These are phyloP conservation scores for Astragalus glycyphyllos DNA, from an alignment of 306 rosid genomes.

Conservation along the genomic window DNA sequence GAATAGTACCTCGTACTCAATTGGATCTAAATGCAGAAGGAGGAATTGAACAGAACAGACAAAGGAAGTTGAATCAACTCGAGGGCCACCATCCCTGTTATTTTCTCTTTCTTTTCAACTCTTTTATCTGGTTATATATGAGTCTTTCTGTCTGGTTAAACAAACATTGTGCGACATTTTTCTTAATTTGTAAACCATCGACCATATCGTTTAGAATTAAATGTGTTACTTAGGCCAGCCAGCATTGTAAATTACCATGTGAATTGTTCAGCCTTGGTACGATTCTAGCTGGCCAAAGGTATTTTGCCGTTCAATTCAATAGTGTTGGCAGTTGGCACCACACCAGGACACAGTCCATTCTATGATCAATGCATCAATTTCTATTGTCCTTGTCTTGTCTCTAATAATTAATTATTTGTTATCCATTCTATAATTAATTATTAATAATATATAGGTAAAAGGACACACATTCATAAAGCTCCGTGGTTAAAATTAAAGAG, in stretches of 20 bases:
- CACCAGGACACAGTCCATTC: neutral
- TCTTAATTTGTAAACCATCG: constrained; percentile 33
- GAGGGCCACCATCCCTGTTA: too few relatives aligned
- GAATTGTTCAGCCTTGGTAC: constrained; percentile 6
- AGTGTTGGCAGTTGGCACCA: constrained; percentile 10
- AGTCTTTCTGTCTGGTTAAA: constrained; percentile 54
- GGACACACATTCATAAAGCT: constrained; percentile 1
- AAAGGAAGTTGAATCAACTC: too few relatives aligned
- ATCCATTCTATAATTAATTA: too few relatives aligned
- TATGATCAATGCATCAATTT: constrained; percentile 6
- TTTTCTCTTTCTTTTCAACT: neutral
- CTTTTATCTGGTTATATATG: constrained; percentile 2
- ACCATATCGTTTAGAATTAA: constrained; percentile 42
- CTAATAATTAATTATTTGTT: too few relatives aligned
- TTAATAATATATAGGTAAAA: too few relatives aligned
- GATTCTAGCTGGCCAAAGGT: constrained; percentile 6
- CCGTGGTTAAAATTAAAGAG: constrained; percentile 17
- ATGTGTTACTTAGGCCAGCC: constrained; percentile 36
- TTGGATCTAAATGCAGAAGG: too few relatives aligned
- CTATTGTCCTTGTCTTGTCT: neutral
- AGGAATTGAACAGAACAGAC: too few relatives aligned
- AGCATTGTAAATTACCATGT: constrained; percentile 29
- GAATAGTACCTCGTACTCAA: too few relatives aligned
- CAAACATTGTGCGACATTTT: constrained; percentile 48
- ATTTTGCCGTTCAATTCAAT: neutral